Conservation (phyloP, 345 rosid species). For the Populus deltoides region DNA sequence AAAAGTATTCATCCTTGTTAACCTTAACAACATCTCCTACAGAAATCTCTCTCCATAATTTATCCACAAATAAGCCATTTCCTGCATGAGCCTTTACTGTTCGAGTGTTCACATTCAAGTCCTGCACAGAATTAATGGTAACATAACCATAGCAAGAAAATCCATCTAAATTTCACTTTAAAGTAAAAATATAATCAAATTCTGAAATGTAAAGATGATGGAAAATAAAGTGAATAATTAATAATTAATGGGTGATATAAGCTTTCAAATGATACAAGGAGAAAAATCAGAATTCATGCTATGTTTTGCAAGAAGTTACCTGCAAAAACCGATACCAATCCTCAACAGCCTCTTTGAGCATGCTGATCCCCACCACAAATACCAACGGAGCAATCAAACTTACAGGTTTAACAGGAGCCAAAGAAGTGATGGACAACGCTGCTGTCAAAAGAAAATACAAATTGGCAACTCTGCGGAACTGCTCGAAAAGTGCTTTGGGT, state of each 20-base stretch:
- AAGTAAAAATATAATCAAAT: not conserved
- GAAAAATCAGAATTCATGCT: not conserved
- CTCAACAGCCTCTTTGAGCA: conserved; percentile 70
- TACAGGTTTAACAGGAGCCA: conserved; percentile 43
- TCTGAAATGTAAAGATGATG: not conserved
- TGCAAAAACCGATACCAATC: conserved; percentile 67
- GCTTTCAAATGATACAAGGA: not conserved
- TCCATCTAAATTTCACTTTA: not conserved
- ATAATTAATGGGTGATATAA: no score
- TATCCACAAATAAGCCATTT: conserved; percentile 43
- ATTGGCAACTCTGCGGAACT: conserved; percentile 78
- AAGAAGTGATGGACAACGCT: conserved; percentile 35
- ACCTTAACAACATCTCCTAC: conserved; percentile 72
- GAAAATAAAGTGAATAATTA: not conserved
- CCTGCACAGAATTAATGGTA: conserved; percentile 28
- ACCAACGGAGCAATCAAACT: conserved; percentile 62
- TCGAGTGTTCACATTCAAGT: conserved; percentile 53
- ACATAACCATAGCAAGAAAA: not conserved
- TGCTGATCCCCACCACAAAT: conserved; percentile 64
- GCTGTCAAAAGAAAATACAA: conserved; percentile 65
- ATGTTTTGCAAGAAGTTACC: conserved; percentile 12
- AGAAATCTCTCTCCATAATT: conserved; percentile 48
- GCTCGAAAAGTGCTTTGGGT: conserved; percentile 69
- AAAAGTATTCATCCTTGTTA: conserved; percentile 57
- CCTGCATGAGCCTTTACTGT: conserved; percentile 41